Evolutionary conservation across 2,329 filamentous ascomycete species (phyloP), one percentile per base, ranked within the genome.

Genomic region (Cladosporium phlei): DNA sequence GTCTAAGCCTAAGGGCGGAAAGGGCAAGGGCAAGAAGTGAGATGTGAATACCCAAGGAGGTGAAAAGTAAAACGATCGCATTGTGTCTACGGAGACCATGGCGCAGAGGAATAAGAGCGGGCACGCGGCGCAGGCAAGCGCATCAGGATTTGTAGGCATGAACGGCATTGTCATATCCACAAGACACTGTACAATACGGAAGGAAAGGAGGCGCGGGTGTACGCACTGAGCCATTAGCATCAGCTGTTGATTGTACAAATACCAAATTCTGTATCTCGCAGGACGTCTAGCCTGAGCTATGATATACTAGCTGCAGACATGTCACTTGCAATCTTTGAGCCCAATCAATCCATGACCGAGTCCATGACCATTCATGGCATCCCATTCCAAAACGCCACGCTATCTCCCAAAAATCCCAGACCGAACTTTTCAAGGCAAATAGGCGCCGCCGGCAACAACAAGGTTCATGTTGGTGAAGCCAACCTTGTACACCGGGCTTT

Each of bases 401-500:
- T 45, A 45, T 32, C 29, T 45, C 24, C 32, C 22, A 19, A 37
- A 29, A 12, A 16, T 11, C 19, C 29, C 34, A 40, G 17, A 3
- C 40, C n/a, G 17, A 16, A 17, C 7, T 20, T 4, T 11, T 58
- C 48, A 64, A 28, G 79, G 80, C 61, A 83, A 61, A 66, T 81
- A 83, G 28, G 78, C 78, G 30, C 90, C 88, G 37, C 86, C 88
- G 17, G 89, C 89, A 51, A 97, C 75, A 10, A 96, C 85, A 55
- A 97, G 68, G 64, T 98, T 98, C 88, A 95, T 96, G 51, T 88
- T 77, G 3, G 93, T 97, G 60, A 96, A 96, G 60, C 85, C 81
- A 45, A 95, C 90, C 69, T 91, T 93, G 68, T 94, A 87, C 9
- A 97, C 87, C 0, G 91, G 90, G 12, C 86, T 91, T 70, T 95